phyloP scores from a whole-genome alignment of 306 rosid genomes.

The Trifolium dubium region DNA sequence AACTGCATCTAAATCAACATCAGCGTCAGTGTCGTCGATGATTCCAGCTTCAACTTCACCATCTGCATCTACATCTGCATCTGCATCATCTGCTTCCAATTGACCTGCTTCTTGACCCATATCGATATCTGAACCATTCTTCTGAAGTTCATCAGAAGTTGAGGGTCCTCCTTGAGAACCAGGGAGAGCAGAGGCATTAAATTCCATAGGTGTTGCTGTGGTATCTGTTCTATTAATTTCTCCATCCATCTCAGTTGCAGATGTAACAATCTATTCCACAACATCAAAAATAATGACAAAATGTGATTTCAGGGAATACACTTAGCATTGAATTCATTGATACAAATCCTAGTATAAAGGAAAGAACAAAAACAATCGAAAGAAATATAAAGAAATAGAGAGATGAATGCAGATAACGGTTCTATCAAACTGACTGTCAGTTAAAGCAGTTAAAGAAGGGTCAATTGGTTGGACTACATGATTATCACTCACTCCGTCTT shows the following conservation, averaged over 20 bases:
- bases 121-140: conserved; percentile 80
- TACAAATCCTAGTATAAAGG: conserved; percentile 12
- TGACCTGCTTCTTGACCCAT: conserved; percentile 83
- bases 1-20: conserved; percentile 71
- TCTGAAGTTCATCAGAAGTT: conserved; percentile 74
- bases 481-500: neutral
- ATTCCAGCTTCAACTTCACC: conserved; percentile 81
- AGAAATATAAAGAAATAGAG: conserved; percentile 8
- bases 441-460: no score
- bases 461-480: no score
- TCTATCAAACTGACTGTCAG: neutral
- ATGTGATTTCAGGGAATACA: conserved; percentile 4
- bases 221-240: conserved; percentile 68
- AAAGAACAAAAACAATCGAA: neutral
- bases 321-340: neutral
- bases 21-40: conserved; percentile 81
- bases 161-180: conserved; percentile 71
- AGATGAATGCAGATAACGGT: conserved; percentile 4
- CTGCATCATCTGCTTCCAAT: conserved; percentile 78
- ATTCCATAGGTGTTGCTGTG: conserved; percentile 63
- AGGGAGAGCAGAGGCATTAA: conserved; percentile 50
- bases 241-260: conserved; percentile 72
- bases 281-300: conserved; percentile 1
- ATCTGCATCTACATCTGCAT: conserved; percentile 73
- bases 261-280: conserved; percentile 56